Evolutionary conservation across 306 rosid species (phyloP).

Genomic region (Luffa aegyptiaca): DNA sequence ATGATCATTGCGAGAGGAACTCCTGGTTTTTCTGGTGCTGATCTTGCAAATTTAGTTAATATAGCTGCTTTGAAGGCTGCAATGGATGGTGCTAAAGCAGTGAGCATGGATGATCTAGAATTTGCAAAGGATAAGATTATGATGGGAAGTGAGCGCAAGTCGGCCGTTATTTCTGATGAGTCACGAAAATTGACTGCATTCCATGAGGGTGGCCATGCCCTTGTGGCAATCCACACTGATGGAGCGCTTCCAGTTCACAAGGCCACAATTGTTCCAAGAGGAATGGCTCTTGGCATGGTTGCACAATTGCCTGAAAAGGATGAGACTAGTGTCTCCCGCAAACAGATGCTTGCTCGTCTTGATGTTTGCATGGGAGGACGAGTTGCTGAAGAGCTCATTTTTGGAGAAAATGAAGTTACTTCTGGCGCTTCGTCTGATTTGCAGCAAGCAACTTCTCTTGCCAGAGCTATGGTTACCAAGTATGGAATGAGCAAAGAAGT

Average conservation of each 20-base stretch:
- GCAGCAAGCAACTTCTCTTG: conserved; percentile 57
- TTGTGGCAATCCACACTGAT: conserved; percentile 76
- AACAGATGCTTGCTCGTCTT: conserved; percentile 79
- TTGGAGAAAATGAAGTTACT: conserved; percentile 82
- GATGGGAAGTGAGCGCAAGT: conserved; percentile 95
- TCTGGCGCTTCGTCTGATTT: conserved; percentile 74
- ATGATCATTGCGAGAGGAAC: conserved; percentile 79
- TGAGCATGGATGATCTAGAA: conserved; percentile 76
- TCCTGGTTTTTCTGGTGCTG: conserved; percentile 87
- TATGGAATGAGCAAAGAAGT: conserved; percentile 85
- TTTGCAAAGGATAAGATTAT: conserved; percentile 77
- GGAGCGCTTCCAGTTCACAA: conserved; percentile 86
- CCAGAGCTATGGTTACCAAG: conserved; percentile 78
- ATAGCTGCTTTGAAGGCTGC: conserved; percentile 89
- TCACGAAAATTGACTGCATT: conserved; percentile 59
- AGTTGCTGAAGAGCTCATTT: conserved; percentile 85
- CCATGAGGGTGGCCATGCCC: conserved; percentile 93
- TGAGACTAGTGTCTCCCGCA: conserved; percentile 53
- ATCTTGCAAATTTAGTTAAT: conserved; percentile 81
- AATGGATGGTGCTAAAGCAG: conserved; percentile 80
- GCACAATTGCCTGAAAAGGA: conserved; percentile 68
- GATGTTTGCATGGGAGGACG: conserved; percentile 90
- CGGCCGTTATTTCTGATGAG: conserved; percentile 71
- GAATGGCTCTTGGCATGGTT: conserved; percentile 90
- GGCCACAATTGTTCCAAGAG: conserved; percentile 91